These are phyloP conservation scores for Cutaneotrichosporon cutaneum DNA, from an alignment of 1,284 basidiomycete species.

Conservation along the genomic window DNA sequence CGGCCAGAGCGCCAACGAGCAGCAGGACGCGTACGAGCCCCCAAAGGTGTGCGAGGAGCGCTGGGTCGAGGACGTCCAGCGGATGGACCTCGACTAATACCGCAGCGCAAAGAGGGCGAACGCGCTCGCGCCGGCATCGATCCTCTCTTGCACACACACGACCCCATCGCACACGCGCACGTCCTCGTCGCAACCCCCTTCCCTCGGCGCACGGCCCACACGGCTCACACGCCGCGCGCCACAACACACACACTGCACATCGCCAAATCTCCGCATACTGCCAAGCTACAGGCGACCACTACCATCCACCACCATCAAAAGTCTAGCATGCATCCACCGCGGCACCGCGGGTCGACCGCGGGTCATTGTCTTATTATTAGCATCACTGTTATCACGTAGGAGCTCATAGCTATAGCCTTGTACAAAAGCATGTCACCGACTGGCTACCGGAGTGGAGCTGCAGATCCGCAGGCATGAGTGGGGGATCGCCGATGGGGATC, in stretches of 20 bases:
- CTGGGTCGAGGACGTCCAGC: conserved; percentile 45
- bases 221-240: neutral
- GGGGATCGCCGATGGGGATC: too few relatives aligned
- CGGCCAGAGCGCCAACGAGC: conserved; percentile 26
- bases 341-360: neutral
- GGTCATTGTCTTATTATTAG: conserved; percentile 13
- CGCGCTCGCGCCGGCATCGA: neutral
- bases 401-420: neutral
- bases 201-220: neutral
- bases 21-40: neutral
- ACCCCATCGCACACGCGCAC: neutral
- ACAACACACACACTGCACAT: neutral
- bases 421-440: neutral
- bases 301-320: neutral
- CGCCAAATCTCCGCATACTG: neutral
- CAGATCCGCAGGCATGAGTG: too few relatives aligned
- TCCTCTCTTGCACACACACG: neutral
- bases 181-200: neutral
- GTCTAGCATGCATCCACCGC: neutral
- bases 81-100: conserved; percentile 38
- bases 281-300: neutral
- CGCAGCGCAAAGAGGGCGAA: neutral
- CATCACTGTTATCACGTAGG: conserved; percentile 5
- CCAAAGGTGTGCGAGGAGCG: conserved; percentile 29
- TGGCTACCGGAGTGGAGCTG: neutral